These are phyloP conservation scores for Yamadazyma nakazawae DNA, from an alignment of 805 yeast species.

Conservation along the genomic window DNA sequence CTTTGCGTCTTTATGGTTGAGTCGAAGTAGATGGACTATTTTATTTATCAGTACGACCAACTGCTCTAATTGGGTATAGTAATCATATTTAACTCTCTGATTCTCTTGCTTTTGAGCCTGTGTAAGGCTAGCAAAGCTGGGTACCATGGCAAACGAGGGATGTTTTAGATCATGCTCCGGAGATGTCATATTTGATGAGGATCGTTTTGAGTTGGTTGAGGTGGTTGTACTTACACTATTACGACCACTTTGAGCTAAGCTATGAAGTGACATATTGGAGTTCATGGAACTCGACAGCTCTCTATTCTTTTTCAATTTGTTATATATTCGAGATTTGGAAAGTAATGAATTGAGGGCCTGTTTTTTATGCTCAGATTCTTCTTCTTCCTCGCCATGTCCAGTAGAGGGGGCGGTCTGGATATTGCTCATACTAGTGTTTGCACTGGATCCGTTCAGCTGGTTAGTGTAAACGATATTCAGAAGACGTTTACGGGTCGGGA, in stretches of 20 bases:
- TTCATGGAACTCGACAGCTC: slow-evolving; percentile 31
- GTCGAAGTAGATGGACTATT: slow-evolving; percentile 6
- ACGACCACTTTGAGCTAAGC: slow-evolving; percentile 19
- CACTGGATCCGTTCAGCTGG: neutral
- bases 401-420: neutral
- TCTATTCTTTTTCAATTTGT: slow-evolving; percentile 33
- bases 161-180: slow-evolving; percentile 9
- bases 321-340: slow-evolving; percentile 35
- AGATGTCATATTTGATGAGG: slow-evolving; percentile 8
- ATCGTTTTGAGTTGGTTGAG: slow-evolving; percentile 18
- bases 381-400: neutral
- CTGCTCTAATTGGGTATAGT: slow-evolving; percentile 27
- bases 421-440: neutral
- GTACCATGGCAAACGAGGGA: slow-evolving; percentile 11
- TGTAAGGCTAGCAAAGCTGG: slow-evolving; percentile 9
- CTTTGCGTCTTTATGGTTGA: slow-evolving; percentile 12
- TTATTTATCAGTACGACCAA: slow-evolving; percentile 13
- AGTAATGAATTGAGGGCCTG: slow-evolving; percentile 15
- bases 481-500: slow-evolving; percentile 14
- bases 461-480: slow-evolving; percentile 13
- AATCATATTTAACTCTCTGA: slow-evolving; percentile 31
- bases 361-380: slow-evolving; percentile 10
- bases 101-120: slow-evolving; percentile 26
- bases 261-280: slow-evolving; percentile 18
- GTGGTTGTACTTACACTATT: slow-evolving; percentile 19